These are phyloP conservation scores for Oidiodendron maius DNA, from an alignment of 495 filamentous ascomycete species.

Conservation along the genomic window DNA sequence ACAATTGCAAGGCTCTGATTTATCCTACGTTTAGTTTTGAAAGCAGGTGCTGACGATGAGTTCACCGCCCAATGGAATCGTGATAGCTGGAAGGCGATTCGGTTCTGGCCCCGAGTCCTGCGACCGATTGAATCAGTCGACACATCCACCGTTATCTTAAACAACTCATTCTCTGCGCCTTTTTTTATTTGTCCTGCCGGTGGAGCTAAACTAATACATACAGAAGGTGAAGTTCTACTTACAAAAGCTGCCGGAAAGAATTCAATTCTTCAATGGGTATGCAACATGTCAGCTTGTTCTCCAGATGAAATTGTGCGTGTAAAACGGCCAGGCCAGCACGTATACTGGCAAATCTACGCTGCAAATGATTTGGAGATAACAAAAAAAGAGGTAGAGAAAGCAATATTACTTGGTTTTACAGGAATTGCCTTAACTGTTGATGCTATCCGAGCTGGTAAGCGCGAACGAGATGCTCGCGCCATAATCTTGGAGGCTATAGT, in stretches of 20 bases:
- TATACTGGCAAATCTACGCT: neutral
- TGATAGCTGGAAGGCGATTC: neutral
- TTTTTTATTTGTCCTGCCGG: constrained; percentile 37
- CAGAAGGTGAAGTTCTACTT: constrained; percentile 29
- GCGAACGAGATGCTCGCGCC: neutral
- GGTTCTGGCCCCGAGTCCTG: constrained; percentile 1
- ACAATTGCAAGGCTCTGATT: too few species aligned
- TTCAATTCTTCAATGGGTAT: constrained; percentile 21
- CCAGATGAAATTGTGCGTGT: neutral
- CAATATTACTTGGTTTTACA: neutral
- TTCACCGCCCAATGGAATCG: neutral
- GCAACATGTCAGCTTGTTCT: neutral
- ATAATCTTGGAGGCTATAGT: neutral
- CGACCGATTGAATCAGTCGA: neutral
- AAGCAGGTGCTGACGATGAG: neutral
- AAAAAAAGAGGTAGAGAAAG: neutral
- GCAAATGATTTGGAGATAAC: neutral
- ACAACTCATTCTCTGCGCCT: constrained; percentile 32
- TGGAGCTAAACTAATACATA: constrained; percentile 29
- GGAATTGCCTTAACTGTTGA: neutral
- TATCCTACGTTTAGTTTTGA: neutral
- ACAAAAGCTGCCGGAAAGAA: constrained; percentile 27
- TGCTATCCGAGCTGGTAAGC: neutral
- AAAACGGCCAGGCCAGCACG: neutral
- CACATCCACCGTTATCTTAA: constrained; percentile 26